Evolutionary conservation across 164 flowering plant genomes (phyloP).

Genomic region (Paratinospora sagittata): DNA sequence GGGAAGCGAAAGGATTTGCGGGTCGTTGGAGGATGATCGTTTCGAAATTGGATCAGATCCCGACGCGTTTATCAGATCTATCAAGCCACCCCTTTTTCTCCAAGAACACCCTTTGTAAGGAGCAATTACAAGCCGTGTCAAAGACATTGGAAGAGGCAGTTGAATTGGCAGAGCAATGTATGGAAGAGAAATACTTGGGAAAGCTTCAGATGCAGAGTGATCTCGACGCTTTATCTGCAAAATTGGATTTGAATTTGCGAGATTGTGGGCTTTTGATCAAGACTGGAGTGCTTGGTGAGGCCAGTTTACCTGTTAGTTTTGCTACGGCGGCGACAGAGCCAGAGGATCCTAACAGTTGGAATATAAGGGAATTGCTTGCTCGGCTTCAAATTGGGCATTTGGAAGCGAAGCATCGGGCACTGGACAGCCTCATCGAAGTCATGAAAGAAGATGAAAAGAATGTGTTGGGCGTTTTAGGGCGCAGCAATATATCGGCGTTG

Average conservation of each 20-base stretch:
- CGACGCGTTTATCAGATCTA: conserved; percentile 61
- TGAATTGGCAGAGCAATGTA: conserved; percentile 55
- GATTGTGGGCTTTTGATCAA: conserved; percentile 79
- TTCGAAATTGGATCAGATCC: conserved; percentile 66
- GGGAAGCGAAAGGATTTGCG: conserved; percentile 56
- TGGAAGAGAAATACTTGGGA: conserved; percentile 58
- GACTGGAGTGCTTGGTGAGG: conserved; percentile 81
- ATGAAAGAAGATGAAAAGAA: conserved; percentile 81
- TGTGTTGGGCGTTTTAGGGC: conserved; percentile 51
- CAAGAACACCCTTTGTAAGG: conserved; percentile 74
- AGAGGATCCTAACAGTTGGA: conserved; percentile 25
- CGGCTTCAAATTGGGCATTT: conserved; percentile 91
- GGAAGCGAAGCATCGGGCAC: conserved; percentile 77
- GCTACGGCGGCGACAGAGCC: conserved; percentile 29
- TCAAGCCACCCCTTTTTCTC: conserved; percentile 93
- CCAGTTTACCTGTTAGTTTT: conserved; percentile 37
- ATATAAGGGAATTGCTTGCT: conserved; percentile 67
- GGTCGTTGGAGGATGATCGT: conserved; percentile 81
- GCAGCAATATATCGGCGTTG: conserved; percentile 68
- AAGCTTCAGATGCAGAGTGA: conserved; percentile 93
- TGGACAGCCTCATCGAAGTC: conserved; percentile 60
- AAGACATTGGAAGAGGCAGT: conserved; percentile 51
- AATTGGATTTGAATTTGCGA: conserved; percentile 67
- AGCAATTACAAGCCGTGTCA: conserved; percentile 74
- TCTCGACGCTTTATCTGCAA: conserved; percentile 64